Evolutionary conservation across 495 filamentous ascomycete genomes (phyloP), one percentile per base, ranked within the genome.

Genomic region (Xylaria grammica): DNA sequence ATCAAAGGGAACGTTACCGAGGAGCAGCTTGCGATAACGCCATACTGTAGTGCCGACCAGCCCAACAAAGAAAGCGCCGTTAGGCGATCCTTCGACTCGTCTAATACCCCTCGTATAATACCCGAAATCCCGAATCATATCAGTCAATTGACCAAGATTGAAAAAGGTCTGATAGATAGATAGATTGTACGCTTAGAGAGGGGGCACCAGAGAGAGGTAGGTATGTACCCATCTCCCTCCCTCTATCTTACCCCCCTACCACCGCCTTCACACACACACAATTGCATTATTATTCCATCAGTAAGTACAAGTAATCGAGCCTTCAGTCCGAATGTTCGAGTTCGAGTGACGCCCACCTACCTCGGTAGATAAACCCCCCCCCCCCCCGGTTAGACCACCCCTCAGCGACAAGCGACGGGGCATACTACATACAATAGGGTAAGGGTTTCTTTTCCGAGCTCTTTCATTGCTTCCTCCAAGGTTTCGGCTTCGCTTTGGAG

Each of bases 381-480:
- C 11, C 40, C 40, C 40, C 40, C 8, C 40, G 40, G 13, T 11
- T 42, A 17, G 17, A 11, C 32, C 4, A 26, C 46, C 22, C 51
- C 57, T 9, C 52, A 11, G 19, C 45, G 11, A 55, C 32, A n/a
- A 19, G 30, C 4, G 15, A 57, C 2, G 10, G 52, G 30, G 32
- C 38, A 45, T 58, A 24, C 54, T 44, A 58, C 26, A 57, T 46
- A 59, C 24, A 58, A 66, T 70, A 72, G 68, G 70, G 63, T 52
- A 70, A 70, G 68, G 70, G 68, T 55, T 66, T 72, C 52, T 48
- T 52, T 24, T 66, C 38, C 27, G 19, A 34, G 9, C 53, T 56
- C 29, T 24, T 62, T 54, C 60, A 22, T n/a, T 34, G 42, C 34
- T 24, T 59, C 42, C 15, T 24, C 27, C 42, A n/a, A n/a, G n/a